These are phyloP conservation scores for Teunomyces aglyptinius DNA, from an alignment of 805 yeast genomes.

Conservation along the genomic window DNA sequence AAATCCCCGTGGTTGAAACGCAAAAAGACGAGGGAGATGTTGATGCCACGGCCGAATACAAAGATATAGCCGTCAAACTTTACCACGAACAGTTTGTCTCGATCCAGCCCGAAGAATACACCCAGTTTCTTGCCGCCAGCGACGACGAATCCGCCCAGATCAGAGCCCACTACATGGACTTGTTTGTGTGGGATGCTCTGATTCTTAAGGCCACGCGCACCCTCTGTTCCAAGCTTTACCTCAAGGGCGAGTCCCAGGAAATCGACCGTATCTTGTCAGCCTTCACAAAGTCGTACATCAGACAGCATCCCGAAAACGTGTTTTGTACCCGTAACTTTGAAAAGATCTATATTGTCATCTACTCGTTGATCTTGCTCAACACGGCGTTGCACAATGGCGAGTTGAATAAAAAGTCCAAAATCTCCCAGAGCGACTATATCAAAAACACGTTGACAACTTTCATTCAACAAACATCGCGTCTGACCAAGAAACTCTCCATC, in stretches of 20 bases:
- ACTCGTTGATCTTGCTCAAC: slow-evolving; percentile 68
- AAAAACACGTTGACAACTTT: slow-evolving; percentile 42
- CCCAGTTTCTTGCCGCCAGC: slow-evolving; percentile 38
- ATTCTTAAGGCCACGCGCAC: slow-evolving; percentile 55
- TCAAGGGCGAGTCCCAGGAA: slow-evolving; percentile 81
- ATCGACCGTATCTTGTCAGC: slow-evolving; percentile 71
- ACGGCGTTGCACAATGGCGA: slow-evolving; percentile 68
- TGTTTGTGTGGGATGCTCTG: slow-evolving; percentile 48
- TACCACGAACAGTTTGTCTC: slow-evolving; percentile 42
- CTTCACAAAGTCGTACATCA: slow-evolving; percentile 63
- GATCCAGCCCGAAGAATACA: slow-evolving; percentile 44
- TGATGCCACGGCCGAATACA: slow-evolving; percentile 16
- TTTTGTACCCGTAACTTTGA: slow-evolving; percentile 52
- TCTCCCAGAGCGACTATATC: slow-evolving; percentile 41
- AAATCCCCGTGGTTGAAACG: background rate
- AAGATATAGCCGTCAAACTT: slow-evolving; percentile 35
- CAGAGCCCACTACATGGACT: slow-evolving; percentile 45
- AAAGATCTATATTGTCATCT: slow-evolving; percentile 65
- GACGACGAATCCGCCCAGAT: slow-evolving; percentile 40
- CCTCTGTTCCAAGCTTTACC: slow-evolving; percentile 64
- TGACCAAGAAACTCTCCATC: slow-evolving; percentile 27
- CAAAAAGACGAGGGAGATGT: background rate
- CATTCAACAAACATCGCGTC: slow-evolving; percentile 33
- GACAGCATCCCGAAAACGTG: slow-evolving; percentile 46
- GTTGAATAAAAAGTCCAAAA: slow-evolving; percentile 35